Conservation (phyloP, 129 eudicot species). For the Daucus carota region DNA sequence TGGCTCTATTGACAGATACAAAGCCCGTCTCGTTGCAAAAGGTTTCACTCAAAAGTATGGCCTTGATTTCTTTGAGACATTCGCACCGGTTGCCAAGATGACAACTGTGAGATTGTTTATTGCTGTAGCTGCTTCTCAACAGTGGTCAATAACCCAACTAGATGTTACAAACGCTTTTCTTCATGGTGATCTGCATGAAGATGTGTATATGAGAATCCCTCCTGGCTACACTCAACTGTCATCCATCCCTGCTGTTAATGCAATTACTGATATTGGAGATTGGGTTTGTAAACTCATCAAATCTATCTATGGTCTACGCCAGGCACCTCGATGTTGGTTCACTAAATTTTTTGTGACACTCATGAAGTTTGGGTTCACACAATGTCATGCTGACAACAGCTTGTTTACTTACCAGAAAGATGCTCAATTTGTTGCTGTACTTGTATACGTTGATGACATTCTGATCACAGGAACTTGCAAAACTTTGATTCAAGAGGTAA, state of each 20-base stretch:
- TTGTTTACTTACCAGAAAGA: not conserved
- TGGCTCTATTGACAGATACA: too few relatives aligned
- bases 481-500: not conserved
- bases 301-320: constrained; percentile 1
- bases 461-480: not conserved
- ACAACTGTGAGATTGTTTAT: not conserved
- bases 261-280: not conserved
- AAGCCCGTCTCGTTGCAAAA: too few relatives aligned
- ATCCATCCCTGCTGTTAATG: not conserved
- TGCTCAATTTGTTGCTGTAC: not conserved
- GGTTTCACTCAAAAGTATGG: constrained; percentile 5
- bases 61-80: constrained; percentile 1
- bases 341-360: not conserved
- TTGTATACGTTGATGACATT: constrained; percentile 16
- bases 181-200: not conserved
- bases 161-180: constrained; percentile 6
- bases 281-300: not conserved
- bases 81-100: constrained; percentile 9
- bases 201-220: not conserved
- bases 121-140: not conserved
- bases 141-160: not conserved
- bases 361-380: not conserved
- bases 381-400: not conserved
- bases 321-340: constrained; percentile 4
- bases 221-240: not conserved